A percentile compares a stretch with the other conserved stretches of the same genome.
These are phyloP conservation scores for Saccharomyces kudriavzevii DNA, from an alignment of 805 yeast species.

Conservation along the genomic window DNA sequence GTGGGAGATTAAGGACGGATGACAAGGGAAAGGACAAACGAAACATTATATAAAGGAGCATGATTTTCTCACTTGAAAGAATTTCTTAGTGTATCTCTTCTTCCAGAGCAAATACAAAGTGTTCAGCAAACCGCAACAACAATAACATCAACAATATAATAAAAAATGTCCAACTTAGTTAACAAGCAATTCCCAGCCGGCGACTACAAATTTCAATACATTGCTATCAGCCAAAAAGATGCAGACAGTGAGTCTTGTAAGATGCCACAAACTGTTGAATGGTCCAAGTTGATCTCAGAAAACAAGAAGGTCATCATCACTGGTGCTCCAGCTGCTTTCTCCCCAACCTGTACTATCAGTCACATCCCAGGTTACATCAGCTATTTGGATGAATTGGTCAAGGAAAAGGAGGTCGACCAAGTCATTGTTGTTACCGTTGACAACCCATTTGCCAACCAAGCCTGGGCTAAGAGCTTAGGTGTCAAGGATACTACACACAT, in stretches of 20 bases:
- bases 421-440: constrained; percentile 58
- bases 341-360: constrained; percentile 68
- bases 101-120: neutral
- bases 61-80: neutral
- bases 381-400: constrained; percentile 40
- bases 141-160: neutral
- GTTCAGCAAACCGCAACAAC: neutral
- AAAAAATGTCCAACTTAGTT: constrained; percentile 14
- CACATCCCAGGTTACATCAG: constrained; percentile 64
- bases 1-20: neutral
- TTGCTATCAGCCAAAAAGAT: constrained; percentile 19
- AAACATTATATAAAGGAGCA: neutral
- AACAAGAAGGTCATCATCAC: constrained; percentile 58
- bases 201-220: constrained; percentile 27
- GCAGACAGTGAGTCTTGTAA: constrained; percentile 26
- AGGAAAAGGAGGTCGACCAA: constrained; percentile 53
- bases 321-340: constrained; percentile 80
- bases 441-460: constrained; percentile 62
- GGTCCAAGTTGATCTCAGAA: constrained; percentile 23
- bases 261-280: constrained; percentile 20
- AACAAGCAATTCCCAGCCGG: constrained; percentile 22
- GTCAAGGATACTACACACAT: constrained; percentile 33
- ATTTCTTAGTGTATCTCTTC: constrained; percentile 1
- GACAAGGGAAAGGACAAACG: neutral
- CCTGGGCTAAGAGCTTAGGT: constrained; percentile 48